These are phyloP conservation scores for Populus nigra DNA, from an alignment of 345 rosid genomes.

Conservation along the genomic window DNA sequence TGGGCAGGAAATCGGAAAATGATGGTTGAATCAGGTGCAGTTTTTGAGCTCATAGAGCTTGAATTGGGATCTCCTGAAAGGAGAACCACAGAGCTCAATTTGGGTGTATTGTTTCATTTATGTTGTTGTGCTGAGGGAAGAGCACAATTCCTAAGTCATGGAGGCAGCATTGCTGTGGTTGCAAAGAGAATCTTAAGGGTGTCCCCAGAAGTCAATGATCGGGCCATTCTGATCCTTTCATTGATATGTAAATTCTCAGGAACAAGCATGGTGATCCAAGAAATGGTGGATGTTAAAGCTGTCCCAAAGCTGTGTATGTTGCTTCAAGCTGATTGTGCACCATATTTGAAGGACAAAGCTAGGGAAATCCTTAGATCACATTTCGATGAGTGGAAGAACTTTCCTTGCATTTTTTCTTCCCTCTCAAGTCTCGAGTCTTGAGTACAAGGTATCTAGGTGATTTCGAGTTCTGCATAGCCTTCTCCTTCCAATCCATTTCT, in stretches of 20 bases:
- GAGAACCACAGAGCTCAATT: conserved; percentile 52
- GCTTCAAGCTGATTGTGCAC: conserved; percentile 39
- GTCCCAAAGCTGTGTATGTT: conserved; percentile 58
- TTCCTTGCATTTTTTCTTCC: conserved; percentile 46
- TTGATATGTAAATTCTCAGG: conserved; percentile 46
- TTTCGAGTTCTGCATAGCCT: background rate
- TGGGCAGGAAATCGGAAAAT: conserved; percentile 51
- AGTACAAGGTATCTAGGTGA: background rate
- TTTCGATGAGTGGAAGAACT: conserved; percentile 55
- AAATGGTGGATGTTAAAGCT: conserved; percentile 57
- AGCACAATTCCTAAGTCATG: conserved; percentile 52
- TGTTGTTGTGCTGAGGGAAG: conserved; percentile 77
- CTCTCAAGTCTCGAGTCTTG: background rate
- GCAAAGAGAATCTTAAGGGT: conserved; percentile 50
- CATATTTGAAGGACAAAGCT: conserved; percentile 50
- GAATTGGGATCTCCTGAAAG: conserved; percentile 42
- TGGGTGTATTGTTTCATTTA: conserved; percentile 50
- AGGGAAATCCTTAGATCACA: conserved; percentile 50
- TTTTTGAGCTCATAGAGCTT: conserved; percentile 61
- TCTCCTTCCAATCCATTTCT: background rate
- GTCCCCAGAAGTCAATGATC: conserved; percentile 48
- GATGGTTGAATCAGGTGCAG: conserved; percentile 56
- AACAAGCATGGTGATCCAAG: conserved; percentile 42
- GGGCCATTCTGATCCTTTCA: conserved; percentile 54
- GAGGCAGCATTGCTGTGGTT: conserved; percentile 54